Evolutionary conservation across 2,329 filamentous ascomycete species (phyloP), one percentile per base, ranked within the genome.

Genomic region (Aspergillus pseudoglaucus): DNA sequence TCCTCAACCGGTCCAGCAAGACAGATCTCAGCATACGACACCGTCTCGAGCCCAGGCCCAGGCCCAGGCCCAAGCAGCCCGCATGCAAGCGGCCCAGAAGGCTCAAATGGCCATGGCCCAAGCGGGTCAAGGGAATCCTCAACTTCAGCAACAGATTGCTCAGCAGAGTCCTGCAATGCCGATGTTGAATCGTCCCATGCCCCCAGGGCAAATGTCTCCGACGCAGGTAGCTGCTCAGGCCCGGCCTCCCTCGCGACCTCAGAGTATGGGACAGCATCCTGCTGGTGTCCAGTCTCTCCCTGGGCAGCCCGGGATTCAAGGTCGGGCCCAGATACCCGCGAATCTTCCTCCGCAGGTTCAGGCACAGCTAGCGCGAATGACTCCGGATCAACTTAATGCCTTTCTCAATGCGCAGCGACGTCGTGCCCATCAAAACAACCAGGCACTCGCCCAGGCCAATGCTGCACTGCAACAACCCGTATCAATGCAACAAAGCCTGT

Each of bases 71-170:
- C 68, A 70, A 23, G 62, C 67, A 49, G 37, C 6, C 3, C 69
- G 68, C 42, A 65, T 67, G 6, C 69, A 73, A 52, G 72, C 66
- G 35, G 72, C 71, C 10, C 66, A 70, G 46, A 71, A 74, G 47
- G 69, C 68, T 22, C 69, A 76, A 51, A 71, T 75, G 52, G 65
- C 69, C 54, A 67, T 72, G 64, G 64, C 50, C 59, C 71, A 64
- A 67, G 71, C 50, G 67, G 77, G 61, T 56, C 73, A 59, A 71
- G 73, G 48, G 65, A 62, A 58, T 47, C 52, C 64, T 15, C 68
- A 72, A 48, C 56, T 66, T 35, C 64, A 66, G 15, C 63, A 67
- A 39, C 60, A 68, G 53, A 57, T 71, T 54, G 44, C 67, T 47
- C 67, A 74, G 51, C 72, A 64, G 52, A 68, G 62, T 45, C 63